Evolutionary conservation across 2,329 filamentous ascomycete species (phyloP).

Genomic region (Chalaropsis thielavioides): DNA sequence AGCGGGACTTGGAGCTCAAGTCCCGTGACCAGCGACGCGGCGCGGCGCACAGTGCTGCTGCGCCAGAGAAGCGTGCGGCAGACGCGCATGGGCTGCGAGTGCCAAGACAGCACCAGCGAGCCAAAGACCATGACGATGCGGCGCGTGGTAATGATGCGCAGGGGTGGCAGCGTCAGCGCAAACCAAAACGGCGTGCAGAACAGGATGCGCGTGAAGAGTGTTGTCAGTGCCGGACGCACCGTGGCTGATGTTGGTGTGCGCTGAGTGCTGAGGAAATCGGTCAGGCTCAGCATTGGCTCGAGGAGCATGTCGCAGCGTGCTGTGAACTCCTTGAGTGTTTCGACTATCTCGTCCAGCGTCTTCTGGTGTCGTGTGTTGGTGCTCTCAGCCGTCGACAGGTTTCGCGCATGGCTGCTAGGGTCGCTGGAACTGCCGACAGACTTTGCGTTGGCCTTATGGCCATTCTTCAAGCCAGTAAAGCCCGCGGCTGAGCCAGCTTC

Average conservation of each 20-base stretch:
- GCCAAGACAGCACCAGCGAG: conserved; percentile 79
- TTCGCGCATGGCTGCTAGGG: conserved; percentile 29
- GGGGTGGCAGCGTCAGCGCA: conserved; percentile 62
- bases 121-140: conserved; percentile 74
- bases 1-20: conserved; percentile 50
- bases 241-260: conserved; percentile 81
- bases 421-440: conserved; percentile 12
- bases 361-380: conserved; percentile 69
- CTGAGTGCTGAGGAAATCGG: conserved; percentile 86
- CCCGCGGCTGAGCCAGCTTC: neutral
- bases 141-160: conserved; percentile 73
- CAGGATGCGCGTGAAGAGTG: conserved; percentile 76
- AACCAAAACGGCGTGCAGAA: conserved; percentile 84
- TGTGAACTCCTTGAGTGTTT: conserved; percentile 81
- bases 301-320: conserved; percentile 82
- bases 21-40: conserved; percentile 63
- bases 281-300: conserved; percentile 75
- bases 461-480: conserved; percentile 23
- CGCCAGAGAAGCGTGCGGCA: conserved; percentile 82
- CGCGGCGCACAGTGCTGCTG: conserved; percentile 55
- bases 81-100: conserved; percentile 73
- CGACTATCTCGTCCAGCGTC: conserved; percentile 92
- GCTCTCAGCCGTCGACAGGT: conserved; percentile 34
- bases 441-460: conserved; percentile 22
- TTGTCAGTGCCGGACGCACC: conserved; percentile 75